Conservation (phyloP, 805 yeast genomes). For the Hanseniaspora mollemarum region DNA sequence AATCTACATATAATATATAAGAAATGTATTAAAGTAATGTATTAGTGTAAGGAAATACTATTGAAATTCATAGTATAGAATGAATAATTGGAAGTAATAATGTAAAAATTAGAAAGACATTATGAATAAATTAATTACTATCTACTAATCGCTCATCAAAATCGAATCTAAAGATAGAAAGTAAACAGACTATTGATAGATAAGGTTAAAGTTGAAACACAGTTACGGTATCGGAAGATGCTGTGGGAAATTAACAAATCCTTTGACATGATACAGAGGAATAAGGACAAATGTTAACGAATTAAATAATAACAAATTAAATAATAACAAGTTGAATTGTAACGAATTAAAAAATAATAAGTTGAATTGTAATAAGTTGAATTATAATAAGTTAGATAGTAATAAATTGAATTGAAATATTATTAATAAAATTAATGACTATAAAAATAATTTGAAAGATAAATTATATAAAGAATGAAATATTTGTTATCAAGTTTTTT, state of each 20-base stretch:
- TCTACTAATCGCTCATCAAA: conserved; percentile 14
- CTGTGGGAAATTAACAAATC: conserved; percentile 2
- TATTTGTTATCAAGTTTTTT: no score
- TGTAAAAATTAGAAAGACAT: not conserved
- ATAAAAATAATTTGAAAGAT: no score
- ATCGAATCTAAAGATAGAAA: not conserved
- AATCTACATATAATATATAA: not conserved
- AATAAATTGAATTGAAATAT: no score
- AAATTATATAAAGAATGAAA: no score
- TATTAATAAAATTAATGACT: no score
- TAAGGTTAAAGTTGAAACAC: conserved; percentile 12
- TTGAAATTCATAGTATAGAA: conserved; percentile 3
- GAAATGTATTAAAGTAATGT: not conserved
- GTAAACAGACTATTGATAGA: not conserved
- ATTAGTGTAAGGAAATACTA: not conserved
- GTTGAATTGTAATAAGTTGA: no score
- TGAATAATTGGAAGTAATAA: conserved; percentile 12
- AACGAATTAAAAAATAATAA: no score
- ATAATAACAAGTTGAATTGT: no score
- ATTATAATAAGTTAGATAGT: no score
- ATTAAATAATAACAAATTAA: no score
- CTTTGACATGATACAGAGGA: no score
- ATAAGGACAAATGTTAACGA: no score
- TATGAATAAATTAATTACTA: conserved; percentile 4
- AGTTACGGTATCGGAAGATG: conserved; percentile 13